These are phyloP conservation scores for Patellifolia procumbens DNA, from an alignment of 179 eudicot genomes.

Conservation along the genomic window DNA sequence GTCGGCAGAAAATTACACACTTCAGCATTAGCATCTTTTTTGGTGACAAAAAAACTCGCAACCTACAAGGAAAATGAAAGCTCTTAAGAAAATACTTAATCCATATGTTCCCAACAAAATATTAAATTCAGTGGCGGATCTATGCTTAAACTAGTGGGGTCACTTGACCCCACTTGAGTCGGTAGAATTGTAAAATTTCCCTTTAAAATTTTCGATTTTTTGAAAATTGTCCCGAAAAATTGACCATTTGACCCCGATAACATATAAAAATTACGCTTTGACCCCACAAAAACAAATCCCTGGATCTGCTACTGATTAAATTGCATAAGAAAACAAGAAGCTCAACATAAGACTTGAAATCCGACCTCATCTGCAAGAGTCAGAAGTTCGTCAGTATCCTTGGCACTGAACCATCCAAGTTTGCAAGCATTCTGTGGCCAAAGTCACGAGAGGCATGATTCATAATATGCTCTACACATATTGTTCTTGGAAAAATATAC, in stretches of 20 bases:
- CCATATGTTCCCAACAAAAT: conserved; percentile 4
- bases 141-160: too few relatives aligned
- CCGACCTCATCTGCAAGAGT: conserved; percentile 70
- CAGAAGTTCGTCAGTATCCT: conserved; percentile 62
- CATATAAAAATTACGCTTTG: too few relatives aligned
- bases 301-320: too few relatives aligned
- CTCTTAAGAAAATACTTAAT: neutral
- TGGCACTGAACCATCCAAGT: conserved; percentile 62
- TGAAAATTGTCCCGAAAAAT: too few relatives aligned
- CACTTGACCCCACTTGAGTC: too few relatives aligned
- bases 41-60: conserved; percentile 44
- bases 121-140: too few relatives aligned
- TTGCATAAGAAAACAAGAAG: neutral
- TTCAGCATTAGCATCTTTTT: conserved; percentile 38
- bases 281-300: too few relatives aligned
- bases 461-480: conserved; percentile 3
- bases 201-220: too few relatives aligned
- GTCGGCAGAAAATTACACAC: conserved; percentile 38
- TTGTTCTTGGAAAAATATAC: neutral
- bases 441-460: conserved; percentile 11
- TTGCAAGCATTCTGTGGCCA: conserved; percentile 74
- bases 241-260: too few relatives aligned
- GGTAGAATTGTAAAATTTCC: too few relatives aligned
- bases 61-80: conserved; percentile 41
- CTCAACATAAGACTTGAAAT: conserved; percentile 7